phyloP scores from a whole-genome alignment of 2,329 filamentous ascomycete species.

The Cercospora sesami region DNA sequence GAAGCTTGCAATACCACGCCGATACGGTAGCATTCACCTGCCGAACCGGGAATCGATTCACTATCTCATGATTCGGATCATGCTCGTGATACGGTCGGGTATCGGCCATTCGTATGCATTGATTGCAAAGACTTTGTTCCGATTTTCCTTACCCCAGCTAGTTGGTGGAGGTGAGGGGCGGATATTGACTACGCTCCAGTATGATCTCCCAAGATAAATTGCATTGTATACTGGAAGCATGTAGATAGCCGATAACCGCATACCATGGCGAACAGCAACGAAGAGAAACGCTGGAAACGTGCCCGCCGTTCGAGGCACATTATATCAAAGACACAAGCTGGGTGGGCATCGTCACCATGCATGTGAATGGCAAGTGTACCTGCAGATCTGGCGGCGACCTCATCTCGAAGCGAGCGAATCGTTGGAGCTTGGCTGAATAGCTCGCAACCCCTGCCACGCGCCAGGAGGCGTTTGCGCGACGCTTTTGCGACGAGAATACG shows the following conservation, averaged over 20 bases:
- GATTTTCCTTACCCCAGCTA: not conserved
- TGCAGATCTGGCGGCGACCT: constrained; percentile 11
- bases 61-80: not conserved
- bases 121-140: not conserved
- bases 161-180: constrained; percentile 2
- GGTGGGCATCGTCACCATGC: not conserved
- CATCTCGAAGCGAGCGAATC: constrained; percentile 10
- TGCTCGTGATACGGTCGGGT: not conserved
- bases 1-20: not conserved
- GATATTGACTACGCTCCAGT: not conserved
- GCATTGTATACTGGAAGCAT: not conserved
- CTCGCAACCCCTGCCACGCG: constrained; percentile 8
- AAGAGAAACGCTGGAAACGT: not conserved
- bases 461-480: constrained; percentile 15
- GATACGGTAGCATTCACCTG: not conserved
- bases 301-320: not conserved
- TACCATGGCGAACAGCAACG: not conserved
- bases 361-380: constrained; percentile 4
- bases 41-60: not conserved
- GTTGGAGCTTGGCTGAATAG: constrained; percentile 2
- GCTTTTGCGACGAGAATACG: constrained; percentile 7
- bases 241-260: not conserved
- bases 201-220: not conserved
- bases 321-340: not conserved
- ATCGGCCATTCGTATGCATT: constrained; percentile 8